Percentiles rank a stretch among this genome's conserved stretches.
Evolutionary conservation across 192 early-diverging fungal species (phyloP).

Genomic region (Allomyces macrogynus): DNA sequence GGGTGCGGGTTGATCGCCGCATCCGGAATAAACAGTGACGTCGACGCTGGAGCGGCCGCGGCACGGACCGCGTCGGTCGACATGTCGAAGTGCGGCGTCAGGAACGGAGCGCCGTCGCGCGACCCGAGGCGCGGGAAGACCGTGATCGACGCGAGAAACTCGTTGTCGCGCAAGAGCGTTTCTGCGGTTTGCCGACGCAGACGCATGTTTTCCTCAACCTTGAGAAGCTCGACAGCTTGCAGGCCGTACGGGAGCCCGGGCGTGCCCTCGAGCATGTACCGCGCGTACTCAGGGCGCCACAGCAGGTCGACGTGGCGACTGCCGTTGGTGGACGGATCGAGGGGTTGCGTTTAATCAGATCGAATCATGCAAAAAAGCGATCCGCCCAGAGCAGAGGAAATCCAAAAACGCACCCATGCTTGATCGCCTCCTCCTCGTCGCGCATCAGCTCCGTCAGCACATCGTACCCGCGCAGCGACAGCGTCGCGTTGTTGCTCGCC

Average conservation of each 20-base stretch:
- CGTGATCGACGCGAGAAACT: slow-evolving; percentile 59
- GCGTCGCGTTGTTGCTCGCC: slow-evolving; percentile 38
- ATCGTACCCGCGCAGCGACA: slow-evolving; percentile 64
- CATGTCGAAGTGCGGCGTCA: slow-evolving; percentile 32
- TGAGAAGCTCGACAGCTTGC: slow-evolving; percentile 52
- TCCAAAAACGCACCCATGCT: too few relatives aligned
- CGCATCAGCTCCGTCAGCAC: slow-evolving; percentile 47
- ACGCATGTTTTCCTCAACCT: slow-evolving; percentile 79
- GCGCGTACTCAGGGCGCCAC: slow-evolving; percentile 91
- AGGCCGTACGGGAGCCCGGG: slow-evolving; percentile 80
- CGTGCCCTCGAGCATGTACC: slow-evolving; percentile 92
- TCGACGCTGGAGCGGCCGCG: slow-evolving; percentile 42
- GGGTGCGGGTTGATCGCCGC: slow-evolving; percentile 86
- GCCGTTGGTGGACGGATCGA: neutral
- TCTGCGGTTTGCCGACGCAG: slow-evolving; percentile 39
- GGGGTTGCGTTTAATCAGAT: too few relatives aligned
- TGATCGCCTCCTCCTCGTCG: slow-evolving; percentile 39
- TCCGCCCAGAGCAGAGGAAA: too few relatives aligned
- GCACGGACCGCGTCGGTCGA: slow-evolving; percentile 7
- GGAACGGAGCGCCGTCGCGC: slow-evolving; percentile 31
- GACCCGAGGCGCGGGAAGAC: slow-evolving; percentile 81
- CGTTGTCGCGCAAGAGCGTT: slow-evolving; percentile 38
- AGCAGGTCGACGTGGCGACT: slow-evolving; percentile 40
- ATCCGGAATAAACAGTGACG: slow-evolving; percentile 81
- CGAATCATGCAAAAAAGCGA: too few relatives aligned